A percentile compares a stretch with the other conserved stretches of the same genome.
These are phyloP conservation scores for Aspergillus transmontanensis DNA, from an alignment of 2,329 filamentous ascomycete genomes.

Conservation along the genomic window DNA sequence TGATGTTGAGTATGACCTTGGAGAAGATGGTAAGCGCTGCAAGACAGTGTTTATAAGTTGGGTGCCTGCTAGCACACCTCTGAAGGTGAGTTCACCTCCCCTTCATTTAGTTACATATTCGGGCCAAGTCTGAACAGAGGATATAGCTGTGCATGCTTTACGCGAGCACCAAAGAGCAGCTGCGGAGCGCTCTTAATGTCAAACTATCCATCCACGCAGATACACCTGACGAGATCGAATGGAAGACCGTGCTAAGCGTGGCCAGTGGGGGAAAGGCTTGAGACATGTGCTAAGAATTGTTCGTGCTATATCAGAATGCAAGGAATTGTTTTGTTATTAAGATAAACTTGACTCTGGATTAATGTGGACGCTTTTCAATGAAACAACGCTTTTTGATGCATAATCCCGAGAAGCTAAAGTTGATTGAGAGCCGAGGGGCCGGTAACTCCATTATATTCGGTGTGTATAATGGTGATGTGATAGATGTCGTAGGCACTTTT, in stretches of 20 bases:
- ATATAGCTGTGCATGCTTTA: conserved; percentile 35
- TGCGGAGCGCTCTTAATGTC: conserved; percentile 3
- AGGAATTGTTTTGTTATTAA: neutral
- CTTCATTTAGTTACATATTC: neutral
- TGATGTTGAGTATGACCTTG: conserved; percentile 40
- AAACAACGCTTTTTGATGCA: neutral
- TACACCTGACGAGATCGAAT: conserved; percentile 9
- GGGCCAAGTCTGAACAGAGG: neutral
- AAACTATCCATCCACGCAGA: conserved; percentile 7
- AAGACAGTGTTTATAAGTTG: conserved; percentile 7
- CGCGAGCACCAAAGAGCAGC: conserved; percentile 8
- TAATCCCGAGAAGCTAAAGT: neutral
- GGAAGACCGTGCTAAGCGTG: conserved; percentile 4
- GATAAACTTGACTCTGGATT: neutral
- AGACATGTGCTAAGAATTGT: neutral
- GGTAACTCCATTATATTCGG: neutral
- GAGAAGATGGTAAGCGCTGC: conserved; percentile 39
- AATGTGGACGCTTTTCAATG: neutral
- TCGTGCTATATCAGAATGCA: neutral
- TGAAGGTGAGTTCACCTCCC: neutral
- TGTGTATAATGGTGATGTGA: neutral
- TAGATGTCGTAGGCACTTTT: neutral
- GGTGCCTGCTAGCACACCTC: neutral
- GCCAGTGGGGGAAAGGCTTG: conserved; percentile 1
- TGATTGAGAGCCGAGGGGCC: neutral